Evolutionary conservation across 306 rosid genomes (phyloP).

Genomic region (Castanopsis chinensis): DNA sequence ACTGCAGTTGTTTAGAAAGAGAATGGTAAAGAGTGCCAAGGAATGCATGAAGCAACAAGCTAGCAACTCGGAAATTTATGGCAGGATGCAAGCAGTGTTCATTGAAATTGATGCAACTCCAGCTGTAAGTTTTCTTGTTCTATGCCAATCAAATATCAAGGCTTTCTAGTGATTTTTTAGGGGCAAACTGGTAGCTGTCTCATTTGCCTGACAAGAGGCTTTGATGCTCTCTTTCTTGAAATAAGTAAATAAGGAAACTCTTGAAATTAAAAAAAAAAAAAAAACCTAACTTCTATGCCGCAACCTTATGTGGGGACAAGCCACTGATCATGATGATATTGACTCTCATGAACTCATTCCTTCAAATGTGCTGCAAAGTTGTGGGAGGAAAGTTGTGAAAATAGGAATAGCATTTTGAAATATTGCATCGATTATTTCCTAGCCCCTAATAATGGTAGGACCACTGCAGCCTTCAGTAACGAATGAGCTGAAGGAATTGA

Average conservation of each 20-base stretch:
- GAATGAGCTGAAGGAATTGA: slow-evolving; percentile 72
- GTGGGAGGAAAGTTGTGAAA: too few relatives aligned
- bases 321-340: not conserved
- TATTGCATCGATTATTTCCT: not conserved
- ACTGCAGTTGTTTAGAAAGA: slow-evolving; percentile 55
- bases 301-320: not conserved
- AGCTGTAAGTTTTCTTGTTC: slow-evolving; percentile 22
- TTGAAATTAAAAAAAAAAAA: too few relatives aligned
- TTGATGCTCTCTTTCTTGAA: too few relatives aligned
- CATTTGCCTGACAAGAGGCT: too few relatives aligned
- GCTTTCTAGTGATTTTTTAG: too few relatives aligned
- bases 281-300: not conserved
- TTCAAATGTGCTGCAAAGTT: not conserved
- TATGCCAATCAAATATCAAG: too few relatives aligned
- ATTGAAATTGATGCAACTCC: slow-evolving; percentile 67
- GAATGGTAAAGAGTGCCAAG: slow-evolving; percentile 82
- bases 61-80: slow-evolving; percentile 70
- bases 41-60: slow-evolving; percentile 68
- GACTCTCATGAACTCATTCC: not conserved
- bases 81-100: slow-evolving; percentile 78
- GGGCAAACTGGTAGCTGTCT: too few relatives aligned
- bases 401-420: too few relatives aligned
- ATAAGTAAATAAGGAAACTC: too few relatives aligned
- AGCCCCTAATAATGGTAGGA: slow-evolving; percentile 9
- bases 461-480: slow-evolving; percentile 48